Evolutionary conservation across 2,329 filamentous ascomycete species (phyloP).

Genomic region (Exophiala sideris): DNA sequence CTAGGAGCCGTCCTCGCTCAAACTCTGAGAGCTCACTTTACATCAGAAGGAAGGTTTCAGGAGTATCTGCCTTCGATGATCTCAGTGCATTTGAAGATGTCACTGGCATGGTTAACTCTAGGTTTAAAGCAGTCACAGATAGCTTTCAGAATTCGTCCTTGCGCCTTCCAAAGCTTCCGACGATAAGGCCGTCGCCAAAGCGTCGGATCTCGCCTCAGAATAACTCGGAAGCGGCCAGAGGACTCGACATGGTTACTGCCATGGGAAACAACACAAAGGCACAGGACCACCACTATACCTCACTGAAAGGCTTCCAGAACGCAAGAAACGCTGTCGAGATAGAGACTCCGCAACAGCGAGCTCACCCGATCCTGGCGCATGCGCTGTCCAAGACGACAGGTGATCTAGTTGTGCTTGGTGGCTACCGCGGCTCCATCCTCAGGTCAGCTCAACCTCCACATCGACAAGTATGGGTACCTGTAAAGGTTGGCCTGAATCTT

Average conservation of each 20-base stretch:
- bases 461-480: conserved; percentile 88
- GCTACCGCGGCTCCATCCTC: conserved; percentile 86
- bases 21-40: conserved; percentile 74
- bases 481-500: conserved; percentile 88
- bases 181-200: conserved; percentile 30
- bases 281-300: conserved; percentile 7
- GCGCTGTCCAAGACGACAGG: conserved; percentile 70
- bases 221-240: neutral
- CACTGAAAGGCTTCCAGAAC: conserved; percentile 12
- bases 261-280: neutral
- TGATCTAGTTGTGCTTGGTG: conserved; percentile 83
- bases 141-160: conserved; percentile 81
- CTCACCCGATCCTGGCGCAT: conserved; percentile 51
- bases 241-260: neutral
- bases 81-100: conserved; percentile 77
- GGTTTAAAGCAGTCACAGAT: conserved; percentile 86
- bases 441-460: conserved; percentile 77
- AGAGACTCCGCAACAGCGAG: conserved; percentile 30
- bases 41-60: conserved; percentile 70
- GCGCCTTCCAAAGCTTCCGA: conserved; percentile 54
- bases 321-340: conserved; percentile 11
- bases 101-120: conserved; percentile 79
- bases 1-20: conserved; percentile 52
- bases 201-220: conserved; percentile 1
- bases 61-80: conserved; percentile 79